Evolutionary conservation across 805 yeast species (phyloP), one percentile per base, ranked within the genome.

Genomic region (Kluyveromyces aestuarii): DNA sequence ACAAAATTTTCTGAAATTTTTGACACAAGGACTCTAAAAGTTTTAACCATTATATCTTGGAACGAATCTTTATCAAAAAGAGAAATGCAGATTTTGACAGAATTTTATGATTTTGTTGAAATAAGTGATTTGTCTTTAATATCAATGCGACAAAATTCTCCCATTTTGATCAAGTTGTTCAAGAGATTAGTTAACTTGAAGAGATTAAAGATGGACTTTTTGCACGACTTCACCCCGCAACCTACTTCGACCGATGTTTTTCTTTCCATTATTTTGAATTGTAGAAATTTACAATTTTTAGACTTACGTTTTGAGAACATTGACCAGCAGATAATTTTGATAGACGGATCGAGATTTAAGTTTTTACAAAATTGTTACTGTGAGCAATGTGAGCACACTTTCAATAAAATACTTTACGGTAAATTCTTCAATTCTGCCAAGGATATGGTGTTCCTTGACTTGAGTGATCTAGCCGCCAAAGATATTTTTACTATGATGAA

Each of bases 41-140:
- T 65, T 0, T 55, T 72, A 30, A 71, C 75, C 0, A 61, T 72
- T 4, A 70, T 72, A 6, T 72, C 75, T 2, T 72, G 75, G 75
- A 68, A 63, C 52, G 73, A 70, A 45, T 57, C 62, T n/a, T 48
- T 62, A 16, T 51, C 56, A 14, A 57, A 64, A n/a, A 57, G 68
- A 44, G 66, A 62, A 45, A 52, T 63, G 25, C 67, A 67, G 47
- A 67, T 67, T 59, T 55, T 69, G 37, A 66, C 59, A 41, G 67
- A 70, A 49, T 68, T 72, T 57, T 53, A 58, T 27, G 69, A 64
- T n/a, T 72, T 72, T 45, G 49, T 50, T 2, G 54, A 62, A 46
- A 48, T 72, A 8, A 66, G 69, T 49, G 75, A 71, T 50, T 53
- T 72, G 16, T 69, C 75, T 1, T 55, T 72, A 47, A 71, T 72